A percentile compares a stretch with the other conserved stretches of the same genome.
phyloP scores from a whole-genome alignment of 495 filamentous ascomycete species.

The Copromyces sp. region DNA sequence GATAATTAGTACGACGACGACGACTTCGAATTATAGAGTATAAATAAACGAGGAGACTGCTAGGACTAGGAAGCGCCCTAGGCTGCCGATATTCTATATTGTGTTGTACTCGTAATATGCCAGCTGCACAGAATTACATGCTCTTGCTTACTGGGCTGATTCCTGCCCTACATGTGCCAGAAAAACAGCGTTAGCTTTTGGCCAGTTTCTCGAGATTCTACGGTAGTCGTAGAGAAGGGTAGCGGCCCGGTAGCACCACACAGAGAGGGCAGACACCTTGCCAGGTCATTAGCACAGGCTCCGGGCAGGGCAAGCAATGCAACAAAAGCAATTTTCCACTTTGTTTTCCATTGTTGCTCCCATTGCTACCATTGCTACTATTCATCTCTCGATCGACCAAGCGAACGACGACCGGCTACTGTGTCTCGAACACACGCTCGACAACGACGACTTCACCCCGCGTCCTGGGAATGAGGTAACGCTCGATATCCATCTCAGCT shows the following conservation, averaged over 20 bases:
- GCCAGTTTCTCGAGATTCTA: too few relatives aligned
- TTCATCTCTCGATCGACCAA: neutral
- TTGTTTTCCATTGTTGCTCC: neutral
- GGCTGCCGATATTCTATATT: too few relatives aligned
- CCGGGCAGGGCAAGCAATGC: neutral
- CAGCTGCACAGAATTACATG: too few relatives aligned
- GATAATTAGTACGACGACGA: too few relatives aligned
- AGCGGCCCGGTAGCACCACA: neutral
- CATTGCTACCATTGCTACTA: neutral
- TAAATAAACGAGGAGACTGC: too few relatives aligned
- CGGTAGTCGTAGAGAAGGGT: neutral
- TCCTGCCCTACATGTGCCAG: too few relatives aligned
- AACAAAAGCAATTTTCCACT: neutral
- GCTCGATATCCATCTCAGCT: conserved; percentile 38
- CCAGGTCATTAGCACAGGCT: neutral
- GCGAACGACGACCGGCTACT: neutral
- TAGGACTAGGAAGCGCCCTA: too few relatives aligned
- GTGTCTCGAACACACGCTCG: conserved; percentile 10
- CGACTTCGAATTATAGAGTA: too few relatives aligned
- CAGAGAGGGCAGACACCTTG: neutral
- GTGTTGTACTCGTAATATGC: too few relatives aligned
- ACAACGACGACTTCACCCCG: conserved; percentile 7
- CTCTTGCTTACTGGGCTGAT: too few relatives aligned
- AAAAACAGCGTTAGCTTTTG: too few relatives aligned
- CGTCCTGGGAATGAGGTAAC: conserved; percentile 42